Evolutionary conservation across 2,329 filamentous ascomycete genomes (phyloP).

Genomic region (Capronia americana): DNA sequence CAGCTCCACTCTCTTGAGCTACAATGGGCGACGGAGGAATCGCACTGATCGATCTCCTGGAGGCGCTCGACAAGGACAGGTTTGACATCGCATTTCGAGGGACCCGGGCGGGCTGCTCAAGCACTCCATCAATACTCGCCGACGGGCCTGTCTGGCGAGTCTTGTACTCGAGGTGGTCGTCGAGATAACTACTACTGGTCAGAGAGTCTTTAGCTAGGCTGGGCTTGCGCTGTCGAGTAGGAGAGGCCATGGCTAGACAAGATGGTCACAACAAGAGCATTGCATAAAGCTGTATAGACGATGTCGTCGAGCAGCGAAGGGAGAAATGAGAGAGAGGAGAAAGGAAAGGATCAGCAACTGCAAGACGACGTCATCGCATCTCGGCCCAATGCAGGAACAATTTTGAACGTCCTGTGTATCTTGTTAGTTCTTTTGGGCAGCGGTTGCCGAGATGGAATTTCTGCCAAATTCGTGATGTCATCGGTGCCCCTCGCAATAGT

Average conservation of each 20-base stretch:
- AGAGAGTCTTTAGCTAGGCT: conserved; percentile 51
- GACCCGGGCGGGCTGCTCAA: conserved; percentile 34
- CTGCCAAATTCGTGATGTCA: background rate
- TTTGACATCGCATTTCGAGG: conserved; percentile 33
- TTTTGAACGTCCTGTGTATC: background rate
- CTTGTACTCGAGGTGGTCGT: conserved; percentile 57
- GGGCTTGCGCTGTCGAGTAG: conserved; percentile 47
- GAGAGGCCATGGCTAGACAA: conserved; percentile 24
- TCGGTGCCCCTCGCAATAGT: no score
- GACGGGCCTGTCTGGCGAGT: conserved; percentile 34
- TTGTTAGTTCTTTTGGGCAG: background rate
- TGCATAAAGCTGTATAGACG: background rate
- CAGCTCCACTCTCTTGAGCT: conserved; percentile 54
- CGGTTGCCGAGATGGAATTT: background rate
- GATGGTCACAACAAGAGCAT: background rate
- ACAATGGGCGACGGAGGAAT: conserved; percentile 37
- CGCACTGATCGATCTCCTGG: conserved; percentile 38
- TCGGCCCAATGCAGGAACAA: conserved; percentile 32
- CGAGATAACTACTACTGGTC: conserved; percentile 51
- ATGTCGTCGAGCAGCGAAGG: background rate
- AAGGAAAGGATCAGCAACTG: conserved; percentile 13
- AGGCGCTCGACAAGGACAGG: conserved; percentile 31
- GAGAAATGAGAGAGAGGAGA: background rate
- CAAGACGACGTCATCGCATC: conserved; percentile 26
- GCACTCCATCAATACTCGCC: conserved; percentile 41